These are phyloP conservation scores for Telfairia occidentalis DNA, from an alignment of 331 rosid genomes.

Conservation along the genomic window DNA sequence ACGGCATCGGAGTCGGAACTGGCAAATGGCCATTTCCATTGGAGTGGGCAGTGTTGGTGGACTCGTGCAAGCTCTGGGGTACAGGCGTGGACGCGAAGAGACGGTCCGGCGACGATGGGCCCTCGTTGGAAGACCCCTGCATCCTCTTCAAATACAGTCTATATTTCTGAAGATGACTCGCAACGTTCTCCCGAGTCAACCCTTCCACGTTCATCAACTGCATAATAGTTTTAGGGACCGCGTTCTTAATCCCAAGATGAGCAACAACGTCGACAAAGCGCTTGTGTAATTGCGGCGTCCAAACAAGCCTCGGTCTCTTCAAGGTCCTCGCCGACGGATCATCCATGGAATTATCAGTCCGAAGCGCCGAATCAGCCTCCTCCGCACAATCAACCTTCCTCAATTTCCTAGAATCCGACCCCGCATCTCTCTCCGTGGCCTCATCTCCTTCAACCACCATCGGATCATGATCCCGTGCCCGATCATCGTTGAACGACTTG, in stretches of 20 bases:
- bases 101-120: slow-evolving; percentile 67
- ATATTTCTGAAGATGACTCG: slow-evolving; percentile 89
- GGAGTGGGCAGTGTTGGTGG: slow-evolving; percentile 20
- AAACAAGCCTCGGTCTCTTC: slow-evolving; percentile 78
- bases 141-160: slow-evolving; percentile 81
- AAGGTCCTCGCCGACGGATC: slow-evolving; percentile 33
- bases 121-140: slow-evolving; percentile 74
- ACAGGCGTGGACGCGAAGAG: slow-evolving; percentile 72
- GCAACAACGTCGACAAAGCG: slow-evolving; percentile 88
- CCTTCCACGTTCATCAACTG: slow-evolving; percentile 96
- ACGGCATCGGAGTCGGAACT: slow-evolving; percentile 44
- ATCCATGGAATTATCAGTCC: slow-evolving; percentile 28
- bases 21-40: slow-evolving; percentile 40
- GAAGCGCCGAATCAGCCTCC: slow-evolving; percentile 63
- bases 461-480: slow-evolving; percentile 21
- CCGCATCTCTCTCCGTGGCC: slow-evolving; percentile 34
- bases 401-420: slow-evolving; percentile 51
- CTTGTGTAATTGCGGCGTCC: slow-evolving; percentile 93
- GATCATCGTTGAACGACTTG: slow-evolving; percentile 29
- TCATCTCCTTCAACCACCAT: slow-evolving; percentile 39
- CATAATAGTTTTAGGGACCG: slow-evolving; percentile 94
- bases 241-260: slow-evolving; percentile 80
- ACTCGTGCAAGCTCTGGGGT: slow-evolving; percentile 58
- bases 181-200: slow-evolving; percentile 88
- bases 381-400: slow-evolving; percentile 47